Base-by-base conservation (phyloP, 2,329 filamentous ascomycete genomes). In the Colletotrichum sublineola region DNA sequence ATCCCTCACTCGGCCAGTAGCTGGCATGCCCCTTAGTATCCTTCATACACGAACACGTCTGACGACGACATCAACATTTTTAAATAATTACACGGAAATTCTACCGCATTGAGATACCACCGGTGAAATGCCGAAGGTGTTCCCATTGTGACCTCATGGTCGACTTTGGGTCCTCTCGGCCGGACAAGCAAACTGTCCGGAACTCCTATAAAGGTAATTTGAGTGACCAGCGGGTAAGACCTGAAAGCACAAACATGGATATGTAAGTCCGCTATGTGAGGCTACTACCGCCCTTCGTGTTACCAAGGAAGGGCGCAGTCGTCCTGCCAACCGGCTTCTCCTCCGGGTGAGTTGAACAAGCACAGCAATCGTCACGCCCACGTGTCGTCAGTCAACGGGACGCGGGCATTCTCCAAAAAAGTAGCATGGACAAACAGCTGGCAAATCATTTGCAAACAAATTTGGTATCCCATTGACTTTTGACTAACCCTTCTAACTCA, bases 401-500 rank as follows among this genome's bases (percentile, higher is more conserved):
- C 33, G 38, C 31, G n/a, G 18, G 55, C 14, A 31, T 4, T 53
- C 31, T 63, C 31, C n/a, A 24, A 8, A 40, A 15, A 48, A 44
- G 53, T 11, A 67, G 36, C 38, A 62, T 57, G 33, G 38, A 60
- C n/a, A 18, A 44, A 50, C 56, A 53, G 58, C 44, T n/a, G 29
- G 42, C 31, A 46, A 44, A 44, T 63, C 60, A 36, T 31, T 48
- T 36, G 64, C 70, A 73, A 73, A 73, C 70, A 65, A 61, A 70
- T 9, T 42, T 73, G 70, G 70, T 73, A 73, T 73, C 70, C 66
- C 70, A 63, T 57, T 64, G n/a, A 64, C 50, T 64, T 60, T 71
- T 64, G 40, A 31, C 66, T 68, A 60, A 56, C 76, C 24, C 11
- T 42, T 15, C 42, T 48, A 48, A 48, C 46, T 79, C 79, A 38